These are phyloP conservation scores for Anthracocystis setariae DNA, from an alignment of 1,284 basidiomycete species.

Conservation along the genomic window DNA sequence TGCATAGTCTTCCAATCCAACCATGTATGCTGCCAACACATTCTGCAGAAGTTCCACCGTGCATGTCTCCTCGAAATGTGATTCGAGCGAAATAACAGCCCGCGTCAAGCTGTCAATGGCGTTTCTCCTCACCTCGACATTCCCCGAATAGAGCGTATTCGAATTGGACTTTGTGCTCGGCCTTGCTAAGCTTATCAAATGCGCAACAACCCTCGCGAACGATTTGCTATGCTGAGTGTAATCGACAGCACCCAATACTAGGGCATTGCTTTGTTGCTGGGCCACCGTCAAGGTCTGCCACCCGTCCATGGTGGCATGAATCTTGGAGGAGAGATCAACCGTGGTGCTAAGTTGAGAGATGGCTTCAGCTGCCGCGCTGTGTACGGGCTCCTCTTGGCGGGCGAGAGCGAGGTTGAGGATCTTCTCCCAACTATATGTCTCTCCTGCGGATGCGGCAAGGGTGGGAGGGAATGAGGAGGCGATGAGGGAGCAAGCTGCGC, in stretches of 20 bases:
- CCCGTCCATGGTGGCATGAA: conserved; percentile 71
- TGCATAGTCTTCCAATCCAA: conserved; percentile 86
- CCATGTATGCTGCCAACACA: conserved; percentile 63
- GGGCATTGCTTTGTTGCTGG: conserved; percentile 80
- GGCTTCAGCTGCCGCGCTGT: conserved; percentile 78
- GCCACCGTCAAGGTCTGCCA: conserved; percentile 73
- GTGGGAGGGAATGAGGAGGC: conserved; percentile 67
- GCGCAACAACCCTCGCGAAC: conserved; percentile 72
- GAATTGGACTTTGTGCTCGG: conserved; percentile 70
- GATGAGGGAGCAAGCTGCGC: conserved; percentile 80
- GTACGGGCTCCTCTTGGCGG: conserved; percentile 76
- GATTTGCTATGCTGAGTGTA: conserved; percentile 74
- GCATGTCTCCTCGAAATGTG: conserved; percentile 1
- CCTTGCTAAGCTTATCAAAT: conserved; percentile 74
- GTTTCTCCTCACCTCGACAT: conserved; percentile 77
- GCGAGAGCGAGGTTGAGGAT: conserved; percentile 79
- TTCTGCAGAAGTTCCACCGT: neutral
- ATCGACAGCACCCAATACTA: conserved; percentile 78
- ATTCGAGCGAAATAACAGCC: conserved; percentile 6
- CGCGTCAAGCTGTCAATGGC: conserved; percentile 75
- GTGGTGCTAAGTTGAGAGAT: conserved; percentile 76
- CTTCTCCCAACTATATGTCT: conserved; percentile 34
- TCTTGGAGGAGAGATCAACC: conserved; percentile 72
- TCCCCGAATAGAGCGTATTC: conserved; percentile 26
- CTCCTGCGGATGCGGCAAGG: conserved; percentile 5